Evolutionary conservation across 768 basidiomycete genomes (phyloP).

Genomic region (Vishniacozyma victoriae): DNA sequence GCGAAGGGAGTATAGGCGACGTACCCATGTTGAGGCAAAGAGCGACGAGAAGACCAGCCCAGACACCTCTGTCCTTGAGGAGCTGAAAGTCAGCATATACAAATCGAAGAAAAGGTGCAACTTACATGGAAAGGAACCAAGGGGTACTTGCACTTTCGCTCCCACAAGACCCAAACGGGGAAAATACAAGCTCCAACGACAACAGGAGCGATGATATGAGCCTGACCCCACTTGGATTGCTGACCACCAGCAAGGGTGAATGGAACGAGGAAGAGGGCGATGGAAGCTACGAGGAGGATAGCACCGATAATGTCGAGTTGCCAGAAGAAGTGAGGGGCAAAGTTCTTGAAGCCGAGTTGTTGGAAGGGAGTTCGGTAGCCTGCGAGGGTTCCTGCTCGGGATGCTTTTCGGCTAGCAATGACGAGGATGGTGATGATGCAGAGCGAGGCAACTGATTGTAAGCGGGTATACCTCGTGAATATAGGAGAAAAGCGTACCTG

Average conservation of each 20-base stretch:
- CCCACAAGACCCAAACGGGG: conserved; percentile 42
- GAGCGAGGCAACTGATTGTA: too few relatives aligned
- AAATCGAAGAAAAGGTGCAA: too few relatives aligned
- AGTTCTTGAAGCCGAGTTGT: too few relatives aligned
- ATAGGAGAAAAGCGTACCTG: too few relatives aligned
- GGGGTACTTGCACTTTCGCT: conserved; percentile 32
- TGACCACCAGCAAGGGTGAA: conserved; percentile 46
- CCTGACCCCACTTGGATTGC: conserved; percentile 21
- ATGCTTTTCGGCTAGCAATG: too few relatives aligned
- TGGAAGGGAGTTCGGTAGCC: too few relatives aligned
- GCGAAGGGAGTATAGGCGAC: too few relatives aligned
- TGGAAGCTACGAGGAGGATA: conserved; percentile 34
- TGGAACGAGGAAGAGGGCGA: conserved; percentile 43
- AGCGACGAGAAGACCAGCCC: conserved; percentile 39
- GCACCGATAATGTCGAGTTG: conserved; percentile 45
- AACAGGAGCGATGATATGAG: conserved; percentile 41
- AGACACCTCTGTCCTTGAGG: conserved; percentile 36
- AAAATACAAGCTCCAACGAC: conserved; percentile 39
- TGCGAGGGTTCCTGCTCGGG: too few relatives aligned
- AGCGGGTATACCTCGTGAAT: too few relatives aligned
- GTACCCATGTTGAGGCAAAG: too few relatives aligned
- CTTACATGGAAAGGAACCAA: conserved; percentile 34
- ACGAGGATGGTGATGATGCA: too few relatives aligned
- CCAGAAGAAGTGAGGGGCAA: conserved; percentile 44
- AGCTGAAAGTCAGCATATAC: too few relatives aligned